Evolutionary conservation across 1,139 yeast genomes (phyloP).

Genomic region (Candida sp.): DNA sequence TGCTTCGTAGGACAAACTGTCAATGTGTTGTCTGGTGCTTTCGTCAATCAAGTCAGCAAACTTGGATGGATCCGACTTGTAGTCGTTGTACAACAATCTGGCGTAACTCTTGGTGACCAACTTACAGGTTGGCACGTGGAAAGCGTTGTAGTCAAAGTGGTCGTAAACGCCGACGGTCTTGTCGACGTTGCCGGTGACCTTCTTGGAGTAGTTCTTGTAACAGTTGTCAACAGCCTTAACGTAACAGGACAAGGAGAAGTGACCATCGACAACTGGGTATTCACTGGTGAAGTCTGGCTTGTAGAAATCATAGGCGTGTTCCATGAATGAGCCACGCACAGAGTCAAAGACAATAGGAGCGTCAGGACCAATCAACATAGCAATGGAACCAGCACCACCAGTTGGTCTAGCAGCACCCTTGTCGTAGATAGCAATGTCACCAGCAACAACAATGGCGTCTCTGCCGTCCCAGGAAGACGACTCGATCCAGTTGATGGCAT

Average conservation of each 20-base stretch:
- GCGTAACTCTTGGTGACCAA: conserved; percentile 94
- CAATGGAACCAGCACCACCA: conserved; percentile 99
- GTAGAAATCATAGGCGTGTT: conserved; percentile 97
- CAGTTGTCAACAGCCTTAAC: conserved; percentile 92
- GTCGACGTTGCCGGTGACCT: conserved; percentile 61
- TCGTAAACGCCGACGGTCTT: conserved; percentile 67
- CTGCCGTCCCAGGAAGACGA: conserved; percentile 99
- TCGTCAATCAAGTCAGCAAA: conserved; percentile 54
- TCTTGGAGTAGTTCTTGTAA: conserved; percentile 81
- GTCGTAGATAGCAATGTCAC: conserved; percentile 97
- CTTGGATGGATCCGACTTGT: conserved; percentile 62
- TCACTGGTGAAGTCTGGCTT: conserved; percentile 97
- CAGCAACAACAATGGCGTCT: conserved; percentile 96
- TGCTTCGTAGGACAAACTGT: conserved; percentile 70
- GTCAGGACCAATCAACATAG: conserved; percentile 95
- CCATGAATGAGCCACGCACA: conserved; percentile 91
- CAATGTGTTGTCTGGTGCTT: conserved; percentile 62
- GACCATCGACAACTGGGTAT: conserved; percentile 98
- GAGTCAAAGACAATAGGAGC: conserved; percentile 95
- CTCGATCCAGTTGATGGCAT: conserved; percentile 95
- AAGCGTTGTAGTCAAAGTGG: conserved; percentile 91
- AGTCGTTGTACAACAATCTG: conserved; percentile 90
- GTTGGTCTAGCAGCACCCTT: conserved; percentile 99
- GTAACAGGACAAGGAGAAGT: conserved; percentile 93
- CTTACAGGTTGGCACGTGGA: conserved; percentile 99